These are phyloP conservation scores for Trichoderma oligosporum DNA, from an alignment of 2,329 filamentous ascomycete species.

Conservation along the genomic window DNA sequence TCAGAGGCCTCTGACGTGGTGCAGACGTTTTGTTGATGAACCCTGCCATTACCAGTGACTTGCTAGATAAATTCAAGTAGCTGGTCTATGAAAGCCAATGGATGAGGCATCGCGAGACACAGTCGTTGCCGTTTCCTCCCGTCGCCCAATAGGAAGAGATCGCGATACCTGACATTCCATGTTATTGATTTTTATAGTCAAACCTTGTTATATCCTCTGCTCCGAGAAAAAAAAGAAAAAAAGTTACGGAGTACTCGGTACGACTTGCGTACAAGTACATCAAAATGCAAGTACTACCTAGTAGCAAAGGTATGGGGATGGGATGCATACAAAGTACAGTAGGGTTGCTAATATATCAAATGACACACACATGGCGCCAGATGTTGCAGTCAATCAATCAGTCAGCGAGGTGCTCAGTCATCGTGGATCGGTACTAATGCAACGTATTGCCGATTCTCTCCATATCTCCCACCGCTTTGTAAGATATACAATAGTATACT, in stretches of 20 bases:
- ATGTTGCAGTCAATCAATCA: background rate
- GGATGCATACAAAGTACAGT: no score
- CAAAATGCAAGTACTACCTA: no score
- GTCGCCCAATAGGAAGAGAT: background rate
- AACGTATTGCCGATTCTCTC: background rate
- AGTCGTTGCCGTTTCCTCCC: background rate
- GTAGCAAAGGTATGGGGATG: no score
- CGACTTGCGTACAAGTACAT: background rate
- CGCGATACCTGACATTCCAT: background rate
- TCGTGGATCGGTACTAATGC: no score
- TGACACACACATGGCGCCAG: constrained; percentile 2
- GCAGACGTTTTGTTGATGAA: constrained; percentile 1
- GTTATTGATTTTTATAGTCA: background rate
- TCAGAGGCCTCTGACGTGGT: constrained; percentile 8
- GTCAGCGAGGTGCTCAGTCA: no score
- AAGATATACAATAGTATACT: no score
- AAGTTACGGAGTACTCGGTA: background rate
- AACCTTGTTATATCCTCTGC: background rate
- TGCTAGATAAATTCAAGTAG: no score
- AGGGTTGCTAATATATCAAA: no score
- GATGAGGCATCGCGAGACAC: background rate
- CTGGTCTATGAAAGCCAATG: no score
- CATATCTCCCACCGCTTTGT: constrained; percentile 5
- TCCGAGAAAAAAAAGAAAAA: no score
- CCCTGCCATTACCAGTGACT: constrained; percentile 1